Evolutionary conservation across 2,329 filamentous ascomycete genomes (phyloP), one percentile per base, ranked within the genome.

Genomic region (Beauveria asiatica): DNA sequence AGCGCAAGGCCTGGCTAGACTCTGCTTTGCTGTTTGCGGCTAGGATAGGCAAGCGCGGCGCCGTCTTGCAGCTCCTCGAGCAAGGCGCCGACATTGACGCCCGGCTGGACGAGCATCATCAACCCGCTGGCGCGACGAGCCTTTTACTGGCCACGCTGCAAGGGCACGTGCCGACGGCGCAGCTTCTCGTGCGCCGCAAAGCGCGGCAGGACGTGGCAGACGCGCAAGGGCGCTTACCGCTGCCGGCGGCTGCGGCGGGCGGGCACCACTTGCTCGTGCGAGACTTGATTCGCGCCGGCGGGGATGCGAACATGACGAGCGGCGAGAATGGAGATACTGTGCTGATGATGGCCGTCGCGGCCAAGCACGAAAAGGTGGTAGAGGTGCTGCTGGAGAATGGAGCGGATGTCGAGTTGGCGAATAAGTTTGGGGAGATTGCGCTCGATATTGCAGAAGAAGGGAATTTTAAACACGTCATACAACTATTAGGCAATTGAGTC

Each of bases 371-470:
- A 21, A 54, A 60, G 17, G 57, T 60, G 5, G 50, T 60, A 5
- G 57, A 60, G 30, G 50, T 60, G 42, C 42, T 60, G 27, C 13
- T 60, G 42, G 30, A 54, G 42, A 48, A 48, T 16, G 57, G 57
- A 6, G 57, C 42, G 17, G 50, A 60, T n/a, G 17, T 30, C 1
- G 42, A 54, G 17, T 17, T 54, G n/a, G 13, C 57, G 23, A 60
- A 60, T 10, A 54, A 44, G 30, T 60, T 60, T 54, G 57, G 57
- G 2, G 57, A 60, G 44, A 54, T 54, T 17, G 50, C 57, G 4
- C 42, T 60, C 2, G 57, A 60, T 23, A 49, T 60, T n/a, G 57
- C 57, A 8, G 50, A 60, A 8, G 57, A 60, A 23, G 49, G 42
- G 17, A 23, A 49, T 2, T 60, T 17, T 13, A 2, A 60, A 8